Evolutionary conservation across 1,139 yeast genomes (phyloP).

Genomic region (Sugiyamaella paludigena): DNA sequence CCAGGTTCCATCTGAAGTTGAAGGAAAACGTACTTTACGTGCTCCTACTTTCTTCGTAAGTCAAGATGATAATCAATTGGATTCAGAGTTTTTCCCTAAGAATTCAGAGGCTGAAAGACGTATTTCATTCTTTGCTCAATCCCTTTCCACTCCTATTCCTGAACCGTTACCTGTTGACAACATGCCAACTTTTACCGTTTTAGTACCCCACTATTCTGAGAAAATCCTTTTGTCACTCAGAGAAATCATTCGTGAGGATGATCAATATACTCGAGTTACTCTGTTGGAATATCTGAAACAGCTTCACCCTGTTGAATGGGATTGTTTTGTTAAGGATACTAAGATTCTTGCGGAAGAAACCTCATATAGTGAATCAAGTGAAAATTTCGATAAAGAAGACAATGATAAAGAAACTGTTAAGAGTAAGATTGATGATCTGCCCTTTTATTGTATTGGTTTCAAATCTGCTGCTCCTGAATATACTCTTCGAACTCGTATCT

Average conservation of each 20-base stretch:
- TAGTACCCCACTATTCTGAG: constrained; percentile 97
- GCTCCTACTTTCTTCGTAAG: constrained; percentile 98
- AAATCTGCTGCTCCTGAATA: constrained; percentile 99
- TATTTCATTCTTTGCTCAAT: constrained; percentile 97
- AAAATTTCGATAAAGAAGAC: constrained; percentile 52
- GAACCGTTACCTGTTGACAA: constrained; percentile 98
- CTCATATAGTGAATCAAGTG: constrained; percentile 31
- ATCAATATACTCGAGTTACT: constrained; percentile 96
- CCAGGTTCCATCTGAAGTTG: constrained; percentile 90
- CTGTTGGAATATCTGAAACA: constrained; percentile 94
- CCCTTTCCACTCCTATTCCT: constrained; percentile 96
- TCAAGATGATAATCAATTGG: constrained; percentile 93
- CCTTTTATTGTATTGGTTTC: constrained; percentile 98
- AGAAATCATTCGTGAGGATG: constrained; percentile 98
- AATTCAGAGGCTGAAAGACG: constrained; percentile 99
- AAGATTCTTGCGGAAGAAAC: constrained; percentile 95
- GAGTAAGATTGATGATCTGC: constrained; percentile 92
- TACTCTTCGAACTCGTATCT: constrained; percentile 95
- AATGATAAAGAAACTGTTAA: constrained; percentile 58
- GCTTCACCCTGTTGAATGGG: constrained; percentile 99
- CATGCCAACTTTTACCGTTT: constrained; percentile 98
- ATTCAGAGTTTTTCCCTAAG: constrained; percentile 93
- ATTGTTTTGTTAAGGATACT: constrained; percentile 96
- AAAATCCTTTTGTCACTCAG: constrained; percentile 91
- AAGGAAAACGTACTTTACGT: constrained; percentile 96